Percentiles rank a stretch among this genome's conserved stretches.
Conservation (phyloP, 371 early-diverging fungal genomes). For the Nematocida ausubeli region DNA sequence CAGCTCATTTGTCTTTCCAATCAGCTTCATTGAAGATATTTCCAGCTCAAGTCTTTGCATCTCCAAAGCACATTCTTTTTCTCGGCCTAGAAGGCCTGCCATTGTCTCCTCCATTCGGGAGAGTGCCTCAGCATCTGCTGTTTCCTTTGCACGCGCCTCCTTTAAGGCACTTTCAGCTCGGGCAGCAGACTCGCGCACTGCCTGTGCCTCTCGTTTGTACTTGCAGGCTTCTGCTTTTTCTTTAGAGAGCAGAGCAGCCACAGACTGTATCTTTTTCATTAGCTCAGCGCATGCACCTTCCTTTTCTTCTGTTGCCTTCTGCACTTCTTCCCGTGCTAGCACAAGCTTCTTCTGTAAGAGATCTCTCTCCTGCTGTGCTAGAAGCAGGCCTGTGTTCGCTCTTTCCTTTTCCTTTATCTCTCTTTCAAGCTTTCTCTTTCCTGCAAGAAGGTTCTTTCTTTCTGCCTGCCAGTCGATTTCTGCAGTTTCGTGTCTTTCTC, state of each 20-base stretch:
- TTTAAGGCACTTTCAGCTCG: neutral
- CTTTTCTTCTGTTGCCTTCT: neutral
- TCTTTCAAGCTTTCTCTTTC: slow-evolving; percentile 43
- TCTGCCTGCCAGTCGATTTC: slow-evolving; percentile 19
- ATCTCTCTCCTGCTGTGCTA: neutral
- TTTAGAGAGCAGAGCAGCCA: neutral
- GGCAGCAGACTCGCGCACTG: neutral
- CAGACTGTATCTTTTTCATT: neutral
- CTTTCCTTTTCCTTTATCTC: slow-evolving; percentile 41
- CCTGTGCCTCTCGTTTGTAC: neutral
- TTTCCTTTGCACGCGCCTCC: neutral
- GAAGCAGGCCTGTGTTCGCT: neutral
- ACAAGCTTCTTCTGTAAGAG: slow-evolving; percentile 2
- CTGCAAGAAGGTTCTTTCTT: slow-evolving; percentile 2
- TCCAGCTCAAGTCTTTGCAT: neutral
- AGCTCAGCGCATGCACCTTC: neutral
- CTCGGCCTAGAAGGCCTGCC: neutral
- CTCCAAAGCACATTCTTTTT: slow-evolving; percentile 17
- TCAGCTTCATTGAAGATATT: neutral
- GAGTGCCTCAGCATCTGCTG: neutral
- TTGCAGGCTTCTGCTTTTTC: neutral
- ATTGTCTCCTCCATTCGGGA: neutral
- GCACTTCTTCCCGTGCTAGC: neutral
- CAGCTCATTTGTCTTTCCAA: neutral
- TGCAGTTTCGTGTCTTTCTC: slow-evolving; percentile 31